Percentiles rank a stretch among this genome's conserved stretches.
These are phyloP conservation scores for Cyberlindnera mycetangii DNA, from an alignment of 805 yeast species.

Conservation along the genomic window DNA sequence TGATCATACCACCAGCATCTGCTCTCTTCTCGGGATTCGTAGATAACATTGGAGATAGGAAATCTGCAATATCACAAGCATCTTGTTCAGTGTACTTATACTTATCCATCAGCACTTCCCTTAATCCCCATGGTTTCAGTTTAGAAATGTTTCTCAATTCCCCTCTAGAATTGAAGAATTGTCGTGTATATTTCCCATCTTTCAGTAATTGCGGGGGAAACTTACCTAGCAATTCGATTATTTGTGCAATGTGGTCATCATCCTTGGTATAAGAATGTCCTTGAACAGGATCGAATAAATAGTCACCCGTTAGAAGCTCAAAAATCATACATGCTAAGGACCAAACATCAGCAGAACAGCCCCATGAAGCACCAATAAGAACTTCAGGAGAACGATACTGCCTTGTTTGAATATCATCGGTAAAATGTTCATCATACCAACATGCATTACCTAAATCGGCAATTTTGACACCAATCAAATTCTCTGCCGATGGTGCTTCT, in stretches of 20 bases:
- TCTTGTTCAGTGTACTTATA: constrained; percentile 69
- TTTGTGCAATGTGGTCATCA: constrained; percentile 96
- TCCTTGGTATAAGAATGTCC: constrained; percentile 79
- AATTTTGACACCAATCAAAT: constrained; percentile 73
- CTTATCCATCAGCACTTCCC: constrained; percentile 79
- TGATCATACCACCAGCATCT: constrained; percentile 94
- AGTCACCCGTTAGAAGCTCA: constrained; percentile 92
- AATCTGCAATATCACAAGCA: constrained; percentile 71
- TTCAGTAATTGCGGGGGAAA: constrained; percentile 58
- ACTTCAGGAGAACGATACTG: constrained; percentile 88
- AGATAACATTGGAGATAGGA: constrained; percentile 78
- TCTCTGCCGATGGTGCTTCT: constrained; percentile 24
- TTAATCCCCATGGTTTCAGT: constrained; percentile 86
- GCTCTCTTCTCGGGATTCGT: constrained; percentile 79
- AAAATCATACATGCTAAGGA: constrained; percentile 89
- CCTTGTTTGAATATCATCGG: constrained; percentile 69
- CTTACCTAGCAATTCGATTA: constrained; percentile 75
- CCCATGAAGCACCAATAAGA: constrained; percentile 81
- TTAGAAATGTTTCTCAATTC: constrained; percentile 75
- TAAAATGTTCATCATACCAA: constrained; percentile 63
- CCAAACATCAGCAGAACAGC: constrained; percentile 94
- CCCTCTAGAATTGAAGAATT: constrained; percentile 64
- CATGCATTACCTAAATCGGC: constrained; percentile 84
- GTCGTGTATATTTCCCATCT: constrained; percentile 58
- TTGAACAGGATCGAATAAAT: constrained; percentile 81